A percentile compares a stretch with the other conserved stretches of the same genome.
Evolutionary conservation across 805 yeast species (phyloP).

Genomic region (Sugiyamaella floridensis): DNA sequence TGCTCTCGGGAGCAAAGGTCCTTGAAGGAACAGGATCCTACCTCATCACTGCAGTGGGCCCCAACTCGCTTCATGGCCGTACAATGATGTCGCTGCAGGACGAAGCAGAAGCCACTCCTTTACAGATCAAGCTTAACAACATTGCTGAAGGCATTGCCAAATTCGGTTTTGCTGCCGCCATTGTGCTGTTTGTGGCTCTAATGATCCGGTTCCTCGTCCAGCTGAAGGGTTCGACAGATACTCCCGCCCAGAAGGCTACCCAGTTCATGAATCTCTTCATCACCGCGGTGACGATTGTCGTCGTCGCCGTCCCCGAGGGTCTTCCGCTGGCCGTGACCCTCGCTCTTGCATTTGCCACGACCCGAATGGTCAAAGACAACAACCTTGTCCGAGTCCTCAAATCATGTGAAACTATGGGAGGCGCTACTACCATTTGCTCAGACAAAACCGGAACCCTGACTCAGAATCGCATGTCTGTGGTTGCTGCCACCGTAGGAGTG

Average conservation of each 20-base stretch:
- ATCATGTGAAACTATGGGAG: slow-evolving; percentile 98
- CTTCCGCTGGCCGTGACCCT: slow-evolving; percentile 94
- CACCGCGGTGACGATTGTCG: slow-evolving; percentile 86
- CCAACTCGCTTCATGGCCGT: slow-evolving; percentile 82
- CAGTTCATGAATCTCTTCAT: slow-evolving; percentile 78
- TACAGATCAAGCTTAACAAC: slow-evolving; percentile 71
- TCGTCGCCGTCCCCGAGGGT: slow-evolving; percentile 99
- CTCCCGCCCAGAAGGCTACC: slow-evolving; percentile 73
- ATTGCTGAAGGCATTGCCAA: slow-evolving; percentile 94
- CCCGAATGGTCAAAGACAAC: slow-evolving; percentile 95
- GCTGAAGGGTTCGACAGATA: slow-evolving; percentile 42
- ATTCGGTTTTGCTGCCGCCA: slow-evolving; percentile 82
- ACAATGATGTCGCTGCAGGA: slow-evolving; percentile 74
- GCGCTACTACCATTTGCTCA: slow-evolving; percentile 94
- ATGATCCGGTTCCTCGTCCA: slow-evolving; percentile 66
- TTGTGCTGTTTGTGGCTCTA: slow-evolving; percentile 70
- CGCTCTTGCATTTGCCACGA: slow-evolving; percentile 95
- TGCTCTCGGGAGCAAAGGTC: slow-evolving; percentile 87
- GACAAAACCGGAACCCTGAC: slow-evolving; percentile 98
- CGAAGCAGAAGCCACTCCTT: slow-evolving; percentile 80
- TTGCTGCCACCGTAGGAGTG: slow-evolving; percentile 60
- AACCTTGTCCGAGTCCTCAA: slow-evolving; percentile 89
- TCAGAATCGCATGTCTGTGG: slow-evolving; percentile 88
- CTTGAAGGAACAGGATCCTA: slow-evolving; percentile 82
- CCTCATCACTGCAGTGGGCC: slow-evolving; percentile 85